These are phyloP conservation scores for Dactylellina sp. DNA, from an alignment of 2,329 filamentous ascomycete genomes.

Conservation along the genomic window DNA sequence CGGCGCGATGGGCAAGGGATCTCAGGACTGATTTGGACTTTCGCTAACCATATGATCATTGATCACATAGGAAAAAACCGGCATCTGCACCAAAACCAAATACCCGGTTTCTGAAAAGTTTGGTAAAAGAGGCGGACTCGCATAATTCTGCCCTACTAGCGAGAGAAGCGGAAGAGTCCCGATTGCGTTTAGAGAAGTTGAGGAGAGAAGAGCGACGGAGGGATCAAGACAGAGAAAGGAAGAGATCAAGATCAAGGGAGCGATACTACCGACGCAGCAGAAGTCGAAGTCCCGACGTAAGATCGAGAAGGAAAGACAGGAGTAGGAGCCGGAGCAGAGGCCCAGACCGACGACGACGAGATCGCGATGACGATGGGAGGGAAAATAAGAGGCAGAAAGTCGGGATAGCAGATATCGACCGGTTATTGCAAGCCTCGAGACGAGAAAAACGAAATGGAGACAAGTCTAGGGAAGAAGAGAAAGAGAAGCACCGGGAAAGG, in stretches of 20 bases:
- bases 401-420: conserved; percentile 46
- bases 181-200: conserved; percentile 75
- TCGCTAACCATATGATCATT: conserved; percentile 7
- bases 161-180: conserved; percentile 83
- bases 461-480: conserved; percentile 9
- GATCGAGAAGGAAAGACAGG: conserved; percentile 36
- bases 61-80: conserved; percentile 65
- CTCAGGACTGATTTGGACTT: conserved; percentile 4
- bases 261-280: conserved; percentile 60
- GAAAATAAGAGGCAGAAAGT: conserved; percentile 46
- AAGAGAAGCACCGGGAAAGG: not conserved
- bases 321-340: conserved; percentile 38
- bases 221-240: conserved; percentile 60
- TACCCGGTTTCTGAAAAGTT: conserved; percentile 85
- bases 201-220: conserved; percentile 67
- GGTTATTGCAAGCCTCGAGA: conserved; percentile 43
- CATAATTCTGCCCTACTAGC: conserved; percentile 90
- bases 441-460: conserved; percentile 44
- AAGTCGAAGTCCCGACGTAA: conserved; percentile 39
- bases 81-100: conserved; percentile 80
- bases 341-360: conserved; percentile 11
- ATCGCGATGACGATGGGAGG: conserved; percentile 26
- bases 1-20: no score
- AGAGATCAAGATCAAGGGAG: conserved; percentile 62
- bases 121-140: conserved; percentile 86